Base-by-base conservation (phyloP, 192 early-diverging fungal species). In the Coemansia sp. region DNA sequence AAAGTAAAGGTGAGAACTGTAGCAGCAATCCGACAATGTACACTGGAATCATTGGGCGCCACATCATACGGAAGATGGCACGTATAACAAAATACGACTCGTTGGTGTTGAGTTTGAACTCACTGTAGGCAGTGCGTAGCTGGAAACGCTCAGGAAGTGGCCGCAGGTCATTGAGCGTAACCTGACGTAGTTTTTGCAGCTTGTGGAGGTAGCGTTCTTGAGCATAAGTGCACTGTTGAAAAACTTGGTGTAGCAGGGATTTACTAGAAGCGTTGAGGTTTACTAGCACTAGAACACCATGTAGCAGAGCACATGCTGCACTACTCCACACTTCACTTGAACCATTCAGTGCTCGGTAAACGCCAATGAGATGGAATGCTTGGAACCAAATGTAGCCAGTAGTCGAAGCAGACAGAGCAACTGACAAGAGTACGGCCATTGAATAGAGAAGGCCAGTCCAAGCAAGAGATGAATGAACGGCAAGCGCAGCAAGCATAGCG, bases 1-100 rank as follows among this genome's bases (percentile, higher is more conserved):
- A 18, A 22, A 46, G 34, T 7, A 77, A 41, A 20, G 31, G 31
- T 2, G 65, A 29, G 5, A 57, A 52, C 31, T 69, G 62, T 0
- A 70, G 16, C n/a, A 77, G n/a, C 18, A 65, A 34, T 8, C 68
- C 68, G 3, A 65, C 46, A 5, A 75, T 42, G 46, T 72, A 75
- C 15, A 75, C 18, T 2, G 75, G 80, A 38, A 75, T 31, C 47
- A 82, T 61, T 18, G 72, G 66, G 7, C 72, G 72, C 80, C 80
- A 82, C 18, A 66, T 67, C 69, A 68, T 60, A 3, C 73, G 66
- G 18, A 74, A 44, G 20, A 82, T 70, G 15, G 80, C 80, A 2
- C 70, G 75, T 10, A 82, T 11, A n/a, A 82, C 43, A 67, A 82
- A 82, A 12, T 77, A 43, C 1, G 36, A 47, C 57, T 82, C 76